A percentile compares a stretch with the other conserved stretches of the same genome.
Evolutionary conservation across 2,329 filamentous ascomycete genomes (phyloP).

Genomic region (Phialemonium atrogriseum): DNA sequence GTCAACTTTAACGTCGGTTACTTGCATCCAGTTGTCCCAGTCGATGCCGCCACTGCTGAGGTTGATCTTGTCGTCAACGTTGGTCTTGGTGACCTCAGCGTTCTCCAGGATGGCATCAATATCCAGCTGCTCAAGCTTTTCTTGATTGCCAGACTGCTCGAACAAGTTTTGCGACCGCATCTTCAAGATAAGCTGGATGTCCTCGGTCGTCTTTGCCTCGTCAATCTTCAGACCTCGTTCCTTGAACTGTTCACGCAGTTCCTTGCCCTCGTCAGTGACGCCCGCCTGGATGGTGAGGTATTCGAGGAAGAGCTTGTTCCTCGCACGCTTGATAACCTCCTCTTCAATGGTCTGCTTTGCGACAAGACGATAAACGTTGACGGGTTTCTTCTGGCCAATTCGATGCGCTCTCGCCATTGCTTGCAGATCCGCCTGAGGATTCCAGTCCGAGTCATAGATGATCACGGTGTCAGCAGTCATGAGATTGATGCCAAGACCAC

Average conservation of each 20-base stretch:
- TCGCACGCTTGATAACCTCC: constrained; percentile 89
- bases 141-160: constrained; percentile 92
- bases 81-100: constrained; percentile 93
- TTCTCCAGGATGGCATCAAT: constrained; percentile 96
- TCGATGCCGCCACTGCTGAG: constrained; percentile 80
- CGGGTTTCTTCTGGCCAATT: constrained; percentile 92
- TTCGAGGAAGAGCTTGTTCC: constrained; percentile 95
- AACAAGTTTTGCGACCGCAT: constrained; percentile 99
- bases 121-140: constrained; percentile 92
- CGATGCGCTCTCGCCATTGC: constrained; percentile 98
- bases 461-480: constrained; percentile 99
- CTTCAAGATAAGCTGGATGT: constrained; percentile 94
- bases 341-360: constrained; percentile 98
- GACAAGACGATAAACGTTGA: constrained; percentile 92
- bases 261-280: constrained; percentile 89
- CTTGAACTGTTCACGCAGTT: constrained; percentile 64
- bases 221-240: constrained; percentile 67
- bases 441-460: constrained; percentile 98
- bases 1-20: constrained; percentile 95
- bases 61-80: constrained; percentile 84
- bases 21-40: constrained; percentile 93
- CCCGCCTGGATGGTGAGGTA: constrained; percentile 96
- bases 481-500: constrained; percentile 95
- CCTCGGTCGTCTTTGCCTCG: constrained; percentile 84
- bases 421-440: constrained; percentile 94